Base-by-base conservation (phyloP, 352 stramenopile genomes). In the Pythium chondricola region DNA sequence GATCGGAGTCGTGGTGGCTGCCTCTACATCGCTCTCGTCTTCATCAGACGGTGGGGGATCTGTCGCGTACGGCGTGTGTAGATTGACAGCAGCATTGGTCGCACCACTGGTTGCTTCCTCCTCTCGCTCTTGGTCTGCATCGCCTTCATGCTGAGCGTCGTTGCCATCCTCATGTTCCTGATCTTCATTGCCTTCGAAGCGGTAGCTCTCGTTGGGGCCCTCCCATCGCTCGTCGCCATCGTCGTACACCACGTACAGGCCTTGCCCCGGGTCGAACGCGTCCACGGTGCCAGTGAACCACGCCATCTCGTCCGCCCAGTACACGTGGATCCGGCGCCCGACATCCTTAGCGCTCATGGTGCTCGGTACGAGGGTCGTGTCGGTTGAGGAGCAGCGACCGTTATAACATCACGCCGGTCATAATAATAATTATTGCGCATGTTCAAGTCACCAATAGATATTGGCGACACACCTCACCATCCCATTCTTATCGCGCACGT, bases 151-250 rank as follows among this genome's bases (percentile, higher is more conserved):
- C 17, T 29, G 16, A 30, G 11, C 39, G 10, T 31, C 17, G n/a
- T 45, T 22, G 3, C 32, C 44, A 1, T 16, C 16, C n/a, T 45
- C 55, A 1, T 41, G 29, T 6, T 43, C 37, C 3, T 43, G 37
- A 10, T 58, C 24, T 13, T 29, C 24, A 2, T 35, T 24, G 6
- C 49, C 64, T 36, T 71, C 67, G 16, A 88, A 63, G 7, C 63
- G 43, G 33, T 84, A 71, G 26, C 58, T 63, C 43, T 73, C 53
- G 2, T 32, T 37, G 0, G 51, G 29, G 0, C 53, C 45, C 63
- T 90, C 76, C 82, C 82, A 93, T 21, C 74, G 71, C 61, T 89
- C 73, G 52, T 93, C 82, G 11, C 82, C 79, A 38, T 91, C 82
- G 51, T 93, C 82, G 38, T 93, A 91, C 9, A 85, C 47, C 24